Conservation (phyloP, 164 flowering plant species). For the Vitis vinifera region DNA sequence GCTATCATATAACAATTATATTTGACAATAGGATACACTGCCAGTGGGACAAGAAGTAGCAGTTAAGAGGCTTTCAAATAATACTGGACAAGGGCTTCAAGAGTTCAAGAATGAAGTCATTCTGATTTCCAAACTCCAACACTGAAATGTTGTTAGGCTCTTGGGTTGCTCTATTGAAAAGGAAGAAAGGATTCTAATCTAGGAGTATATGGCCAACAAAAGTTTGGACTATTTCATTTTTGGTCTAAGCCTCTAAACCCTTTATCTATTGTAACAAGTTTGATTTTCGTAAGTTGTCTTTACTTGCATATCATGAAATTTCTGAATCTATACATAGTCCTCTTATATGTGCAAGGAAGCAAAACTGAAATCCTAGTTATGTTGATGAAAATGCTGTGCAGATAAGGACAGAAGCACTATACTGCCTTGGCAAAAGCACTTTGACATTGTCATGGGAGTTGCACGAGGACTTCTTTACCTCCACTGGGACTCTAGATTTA, state of each 20-base stretch:
- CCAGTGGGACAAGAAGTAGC: slow-evolving; percentile 17
- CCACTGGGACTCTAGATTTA: slow-evolving; percentile 16
- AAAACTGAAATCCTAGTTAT: too few species aligned
- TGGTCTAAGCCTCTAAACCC: slow-evolving; percentile 4
- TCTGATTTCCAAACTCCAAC: slow-evolving; percentile 17
- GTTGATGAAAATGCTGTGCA: background rate
- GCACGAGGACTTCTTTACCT: slow-evolving; percentile 28
- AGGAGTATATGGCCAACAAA: slow-evolving; percentile 17
- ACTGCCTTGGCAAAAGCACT: slow-evolving; percentile 16
- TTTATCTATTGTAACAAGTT: too few species aligned
- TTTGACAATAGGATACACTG: slow-evolving; percentile 4
- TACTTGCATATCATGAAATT: too few species aligned
- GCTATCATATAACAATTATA: too few species aligned
- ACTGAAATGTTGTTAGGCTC: slow-evolving; percentile 16
- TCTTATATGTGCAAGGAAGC: too few species aligned
- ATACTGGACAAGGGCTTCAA: slow-evolving; percentile 13
- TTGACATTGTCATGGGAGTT: slow-evolving; percentile 13
- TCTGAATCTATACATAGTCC: too few species aligned
- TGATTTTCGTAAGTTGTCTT: too few species aligned
- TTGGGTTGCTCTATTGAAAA: slow-evolving; percentile 8
- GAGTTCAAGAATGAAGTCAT: slow-evolving; percentile 22
- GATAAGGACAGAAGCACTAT: background rate
- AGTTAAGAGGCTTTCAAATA: slow-evolving; percentile 18
- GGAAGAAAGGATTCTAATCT: slow-evolving; percentile 18
- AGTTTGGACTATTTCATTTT: slow-evolving; percentile 19